These are phyloP conservation scores for Rubia yunnanensis DNA, from an alignment of 257 asterid species.

Conservation along the genomic window DNA sequence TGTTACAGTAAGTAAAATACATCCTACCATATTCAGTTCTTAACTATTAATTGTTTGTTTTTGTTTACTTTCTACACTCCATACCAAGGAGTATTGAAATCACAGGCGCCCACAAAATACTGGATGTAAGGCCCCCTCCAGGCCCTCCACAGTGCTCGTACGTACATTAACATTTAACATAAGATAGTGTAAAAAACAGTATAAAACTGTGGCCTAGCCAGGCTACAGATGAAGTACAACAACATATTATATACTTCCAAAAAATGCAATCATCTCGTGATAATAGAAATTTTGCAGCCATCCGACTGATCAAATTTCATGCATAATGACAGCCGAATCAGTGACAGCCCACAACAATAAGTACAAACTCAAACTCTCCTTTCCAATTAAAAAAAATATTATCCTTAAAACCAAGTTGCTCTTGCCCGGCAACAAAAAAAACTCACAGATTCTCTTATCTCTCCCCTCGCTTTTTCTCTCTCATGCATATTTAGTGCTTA, in stretches of 20 bases:
- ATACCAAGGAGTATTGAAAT: background rate
- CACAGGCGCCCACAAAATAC: background rate
- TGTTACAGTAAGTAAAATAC: background rate
- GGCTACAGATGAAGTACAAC: slow-evolving; percentile 1
- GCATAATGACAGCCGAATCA: background rate
- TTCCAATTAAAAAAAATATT: background rate
- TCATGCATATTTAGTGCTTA: background rate
- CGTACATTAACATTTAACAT: background rate
- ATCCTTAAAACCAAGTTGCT: background rate
- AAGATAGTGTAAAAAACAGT: background rate
- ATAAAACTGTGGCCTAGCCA: slow-evolving; percentile 4
- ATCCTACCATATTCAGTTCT: background rate
- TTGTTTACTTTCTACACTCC: background rate
- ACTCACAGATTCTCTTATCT: too few species aligned
- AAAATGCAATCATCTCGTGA: slow-evolving; percentile 11
- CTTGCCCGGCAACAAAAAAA: too few species aligned
- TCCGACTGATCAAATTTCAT: background rate
- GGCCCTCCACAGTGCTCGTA: background rate
- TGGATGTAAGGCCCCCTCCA: background rate
- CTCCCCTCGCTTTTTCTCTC: background rate
- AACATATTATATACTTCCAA: background rate
- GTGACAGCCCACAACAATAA: background rate
- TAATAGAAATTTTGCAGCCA: background rate
- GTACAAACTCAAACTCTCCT: background rate
- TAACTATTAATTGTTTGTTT: too few species aligned